Percentiles rank a stretch among this genome's conserved stretches.
Evolutionary conservation across 208 protist species (phyloP).

Genomic region (Novymonas esmeraldas): DNA sequence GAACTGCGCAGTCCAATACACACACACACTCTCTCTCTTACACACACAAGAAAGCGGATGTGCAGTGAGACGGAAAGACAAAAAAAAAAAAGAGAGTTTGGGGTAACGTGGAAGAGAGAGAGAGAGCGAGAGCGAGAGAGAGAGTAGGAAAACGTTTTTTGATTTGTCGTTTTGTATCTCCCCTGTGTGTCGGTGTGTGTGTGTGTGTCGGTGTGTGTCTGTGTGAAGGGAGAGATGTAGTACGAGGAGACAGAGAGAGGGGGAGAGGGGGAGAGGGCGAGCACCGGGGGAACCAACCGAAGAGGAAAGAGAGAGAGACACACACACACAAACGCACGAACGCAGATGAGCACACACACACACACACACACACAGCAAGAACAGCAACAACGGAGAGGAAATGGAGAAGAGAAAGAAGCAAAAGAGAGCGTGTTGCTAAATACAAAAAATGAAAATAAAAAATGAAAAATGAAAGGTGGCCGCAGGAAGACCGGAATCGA

Average conservation of each 20-base stretch:
- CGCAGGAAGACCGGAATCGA: no score
- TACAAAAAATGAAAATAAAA: neutral
- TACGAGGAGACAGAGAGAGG: neutral
- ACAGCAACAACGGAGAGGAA: conserved; percentile 4
- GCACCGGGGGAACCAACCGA: neutral
- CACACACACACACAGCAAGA: neutral
- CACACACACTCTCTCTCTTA: no score
- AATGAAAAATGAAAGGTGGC: no score
- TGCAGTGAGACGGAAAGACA: neutral
- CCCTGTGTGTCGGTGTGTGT: neutral
- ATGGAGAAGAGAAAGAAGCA: neutral
- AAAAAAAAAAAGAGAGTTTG: conserved; percentile 9
- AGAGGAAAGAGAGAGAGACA: conserved; percentile 5
- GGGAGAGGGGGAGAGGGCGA: neutral
- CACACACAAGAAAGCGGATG: neutral
- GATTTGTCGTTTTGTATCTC: no score
- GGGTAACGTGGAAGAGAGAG: neutral
- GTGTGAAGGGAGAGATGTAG: neutral
- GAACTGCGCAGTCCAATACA: no score
- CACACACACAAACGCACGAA: neutral
- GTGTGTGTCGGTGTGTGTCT: neutral
- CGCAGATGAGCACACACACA: neutral
- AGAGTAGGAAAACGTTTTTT: no score
- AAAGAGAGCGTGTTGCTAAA: neutral
- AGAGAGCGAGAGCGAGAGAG: conserved; percentile 17